phyloP scores from a whole-genome alignment of 306 rosid genomes.

The Purshia tridentata region DNA sequence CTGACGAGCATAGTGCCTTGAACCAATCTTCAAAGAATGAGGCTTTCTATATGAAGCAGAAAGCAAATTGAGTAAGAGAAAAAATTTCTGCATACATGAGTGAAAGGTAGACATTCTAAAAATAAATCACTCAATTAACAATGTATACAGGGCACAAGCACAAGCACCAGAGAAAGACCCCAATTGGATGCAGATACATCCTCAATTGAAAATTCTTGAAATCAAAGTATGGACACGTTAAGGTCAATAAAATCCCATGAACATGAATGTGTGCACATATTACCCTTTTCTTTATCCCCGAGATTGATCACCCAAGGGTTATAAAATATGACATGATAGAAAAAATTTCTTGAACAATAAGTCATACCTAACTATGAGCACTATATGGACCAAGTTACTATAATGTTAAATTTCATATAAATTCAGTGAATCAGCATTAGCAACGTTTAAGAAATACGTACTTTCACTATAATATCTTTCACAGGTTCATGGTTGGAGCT shows the following conservation, averaged over 20 bases:
- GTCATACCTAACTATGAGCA: not conserved
- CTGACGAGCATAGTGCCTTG: conserved; percentile 49
- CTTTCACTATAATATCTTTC: conserved; percentile 77
- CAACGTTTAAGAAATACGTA: conserved; percentile 32
- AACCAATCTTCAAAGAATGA: conserved; percentile 79
- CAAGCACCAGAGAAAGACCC: not conserved
- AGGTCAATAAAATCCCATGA: not conserved
- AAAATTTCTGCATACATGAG: not conserved
- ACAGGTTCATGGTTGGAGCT: conserved; percentile 53
- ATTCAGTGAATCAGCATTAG: not conserved
- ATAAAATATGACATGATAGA: not conserved
- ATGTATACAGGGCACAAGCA: no score
- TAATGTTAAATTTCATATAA: not conserved
- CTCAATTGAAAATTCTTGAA: not conserved
- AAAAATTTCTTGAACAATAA: not conserved
- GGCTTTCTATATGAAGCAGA: conserved; percentile 50
- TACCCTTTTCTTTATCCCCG: not conserved
- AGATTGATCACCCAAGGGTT: not conserved
- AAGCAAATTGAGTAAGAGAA: not conserved
- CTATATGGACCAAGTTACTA: not conserved
- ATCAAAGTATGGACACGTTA: not conserved
- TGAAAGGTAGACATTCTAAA: no score
- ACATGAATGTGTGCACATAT: not conserved
- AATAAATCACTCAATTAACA: not conserved
- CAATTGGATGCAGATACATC: not conserved